Conservation (phyloP, 108 stramenopile genomes). For the Discostella pseudostelligera region DNA sequence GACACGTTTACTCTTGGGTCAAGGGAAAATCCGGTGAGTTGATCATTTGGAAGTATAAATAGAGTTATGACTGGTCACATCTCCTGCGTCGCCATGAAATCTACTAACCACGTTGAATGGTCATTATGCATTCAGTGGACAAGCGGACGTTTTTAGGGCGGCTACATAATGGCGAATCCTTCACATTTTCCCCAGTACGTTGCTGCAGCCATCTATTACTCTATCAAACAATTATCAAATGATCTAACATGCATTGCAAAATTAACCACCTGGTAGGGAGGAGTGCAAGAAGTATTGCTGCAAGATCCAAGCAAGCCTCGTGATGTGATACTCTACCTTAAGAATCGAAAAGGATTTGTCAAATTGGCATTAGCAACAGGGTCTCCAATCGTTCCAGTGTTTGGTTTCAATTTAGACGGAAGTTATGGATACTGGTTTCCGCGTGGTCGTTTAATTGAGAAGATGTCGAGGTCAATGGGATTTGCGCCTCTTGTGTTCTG, state of each 20-base stretch:
- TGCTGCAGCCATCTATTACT: not conserved
- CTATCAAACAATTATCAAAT: not conserved
- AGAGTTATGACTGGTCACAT: not conserved
- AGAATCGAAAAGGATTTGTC: slow-evolving; percentile 84
- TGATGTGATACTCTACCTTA: slow-evolving; percentile 57
- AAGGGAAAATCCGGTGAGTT: slow-evolving; percentile 1
- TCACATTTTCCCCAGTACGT: slow-evolving; percentile 50
- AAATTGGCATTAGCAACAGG: slow-evolving; percentile 75
- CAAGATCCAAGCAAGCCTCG: slow-evolving; percentile 42
- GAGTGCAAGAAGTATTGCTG: slow-evolving; percentile 59
- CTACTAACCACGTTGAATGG: too few relatives aligned
- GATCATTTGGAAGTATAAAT: not conserved
- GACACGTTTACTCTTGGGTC: slow-evolving; percentile 56
- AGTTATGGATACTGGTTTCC: slow-evolving; percentile 50
- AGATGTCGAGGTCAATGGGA: slow-evolving; percentile 41
- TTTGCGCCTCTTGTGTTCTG: slow-evolving; percentile 51
- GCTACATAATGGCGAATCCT: slow-evolving; percentile 36
- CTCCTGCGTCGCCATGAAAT: not conserved
- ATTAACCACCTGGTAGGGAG: slow-evolving; percentile 29
- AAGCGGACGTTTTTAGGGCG: slow-evolving; percentile 47
- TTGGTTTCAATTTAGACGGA: slow-evolving; percentile 67
- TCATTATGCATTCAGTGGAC: too few relatives aligned
- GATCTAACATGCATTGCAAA: not conserved
- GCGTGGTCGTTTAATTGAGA: slow-evolving; percentile 32
- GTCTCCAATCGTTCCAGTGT: slow-evolving; percentile 79